Conservation (phyloP, 306 rosid genomes). For the Trifolium fragiferum region DNA sequence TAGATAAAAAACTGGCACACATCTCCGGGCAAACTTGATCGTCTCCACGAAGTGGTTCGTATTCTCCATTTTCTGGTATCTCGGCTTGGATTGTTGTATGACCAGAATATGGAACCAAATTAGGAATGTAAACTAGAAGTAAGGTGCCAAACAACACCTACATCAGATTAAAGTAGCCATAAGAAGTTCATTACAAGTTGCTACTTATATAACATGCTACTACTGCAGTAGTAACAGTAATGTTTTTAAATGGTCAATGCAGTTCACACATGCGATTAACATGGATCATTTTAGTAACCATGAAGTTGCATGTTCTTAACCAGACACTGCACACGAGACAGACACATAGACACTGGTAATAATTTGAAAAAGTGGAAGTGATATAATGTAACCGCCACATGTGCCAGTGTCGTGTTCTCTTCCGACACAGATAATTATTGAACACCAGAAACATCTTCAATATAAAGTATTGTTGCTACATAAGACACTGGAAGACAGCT, state of each 20-base stretch:
- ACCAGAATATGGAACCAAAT: conserved; percentile 73
- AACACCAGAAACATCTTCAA: background rate
- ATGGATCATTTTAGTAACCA: too few relatives aligned
- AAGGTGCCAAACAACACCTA: conserved; percentile 78
- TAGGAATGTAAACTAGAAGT: conserved; percentile 68
- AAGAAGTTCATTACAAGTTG: background rate
- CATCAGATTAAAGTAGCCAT: conserved; percentile 41
- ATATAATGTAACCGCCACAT: too few relatives aligned
- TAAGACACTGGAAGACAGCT: background rate
- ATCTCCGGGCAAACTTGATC: conserved; percentile 82
- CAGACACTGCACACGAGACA: background rate
- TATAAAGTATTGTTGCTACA: background rate
- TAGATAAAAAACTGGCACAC: conserved; percentile 60
- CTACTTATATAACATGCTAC: too few relatives aligned
- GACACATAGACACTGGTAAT: background rate
- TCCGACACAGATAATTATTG: too few relatives aligned
- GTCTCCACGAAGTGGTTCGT: conserved; percentile 68
- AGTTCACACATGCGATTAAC: too few relatives aligned
- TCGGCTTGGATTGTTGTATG: conserved; percentile 52
- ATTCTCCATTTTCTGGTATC: conserved; percentile 59
- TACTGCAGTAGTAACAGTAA: too few relatives aligned
- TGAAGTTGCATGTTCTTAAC: too few relatives aligned
- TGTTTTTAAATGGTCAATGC: too few relatives aligned
- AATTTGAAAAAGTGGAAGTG: too few relatives aligned
- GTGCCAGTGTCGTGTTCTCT: background rate